Conservation (phyloP, 2,329 filamentous ascomycete species). For the Phialemoniopsis sp. region DNA sequence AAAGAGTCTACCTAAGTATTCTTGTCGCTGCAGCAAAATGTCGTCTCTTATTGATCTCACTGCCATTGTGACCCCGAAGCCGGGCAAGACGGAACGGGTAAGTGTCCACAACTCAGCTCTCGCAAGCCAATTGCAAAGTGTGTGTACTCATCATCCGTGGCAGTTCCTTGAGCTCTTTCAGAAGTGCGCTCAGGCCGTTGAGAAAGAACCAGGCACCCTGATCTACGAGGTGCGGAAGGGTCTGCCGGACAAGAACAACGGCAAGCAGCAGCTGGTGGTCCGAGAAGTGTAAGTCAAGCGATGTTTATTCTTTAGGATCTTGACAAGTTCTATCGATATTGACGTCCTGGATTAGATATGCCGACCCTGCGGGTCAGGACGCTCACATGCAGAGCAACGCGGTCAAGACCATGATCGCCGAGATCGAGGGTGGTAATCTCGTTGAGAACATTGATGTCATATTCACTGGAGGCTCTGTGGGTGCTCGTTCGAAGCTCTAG, state of each 20-base stretch:
- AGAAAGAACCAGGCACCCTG: slow-evolving; percentile 16
- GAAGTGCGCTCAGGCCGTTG: slow-evolving; percentile 13
- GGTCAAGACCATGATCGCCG: slow-evolving; percentile 3
- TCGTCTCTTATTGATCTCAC: slow-evolving; percentile 14
- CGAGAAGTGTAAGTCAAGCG: slow-evolving; percentile 18
- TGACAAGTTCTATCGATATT: too few relatives aligned
- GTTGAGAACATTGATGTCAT: not conserved
- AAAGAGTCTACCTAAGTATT: too few relatives aligned
- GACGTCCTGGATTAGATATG: slow-evolving; percentile 11
- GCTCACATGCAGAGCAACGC: not conserved
- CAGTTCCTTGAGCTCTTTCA: slow-evolving; percentile 17
- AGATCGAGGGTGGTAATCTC: slow-evolving; percentile 1
- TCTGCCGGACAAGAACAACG: slow-evolving; percentile 13
- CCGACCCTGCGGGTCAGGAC: slow-evolving; percentile 9
- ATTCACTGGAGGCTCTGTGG: not conserved
- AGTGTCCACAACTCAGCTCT: slow-evolving; percentile 3
- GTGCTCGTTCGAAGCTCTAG: too few relatives aligned
- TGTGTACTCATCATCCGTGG: slow-evolving; percentile 11
- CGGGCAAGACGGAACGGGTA: slow-evolving; percentile 14
- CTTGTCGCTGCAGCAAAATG: slow-evolving; percentile 4
- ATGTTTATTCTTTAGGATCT: too few relatives aligned
- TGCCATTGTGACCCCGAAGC: slow-evolving; percentile 19
- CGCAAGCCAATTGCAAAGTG: too few relatives aligned
- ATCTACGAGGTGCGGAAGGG: slow-evolving; percentile 18
- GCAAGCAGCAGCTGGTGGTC: slow-evolving; percentile 16